Base-by-base conservation (phyloP, 2,329 filamentous ascomycete species). In the Annulohypoxylon truncatum region DNA sequence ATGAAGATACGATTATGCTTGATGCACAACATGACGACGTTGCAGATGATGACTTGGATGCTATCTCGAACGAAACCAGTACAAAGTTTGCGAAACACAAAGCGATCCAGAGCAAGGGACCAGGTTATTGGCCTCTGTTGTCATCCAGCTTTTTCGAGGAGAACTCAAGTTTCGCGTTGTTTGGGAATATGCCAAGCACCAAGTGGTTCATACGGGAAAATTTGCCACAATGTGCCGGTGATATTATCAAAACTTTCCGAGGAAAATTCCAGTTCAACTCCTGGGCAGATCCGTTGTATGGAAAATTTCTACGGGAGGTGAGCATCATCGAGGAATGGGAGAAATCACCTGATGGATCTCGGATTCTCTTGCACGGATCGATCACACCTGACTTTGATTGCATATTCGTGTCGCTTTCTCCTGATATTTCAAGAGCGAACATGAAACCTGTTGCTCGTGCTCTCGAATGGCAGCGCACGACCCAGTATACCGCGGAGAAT, bases 241-340 rank as follows among this genome's bases (percentile, higher is more conserved):
- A 77, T 15, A 74, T 75, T 29, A 29, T 71, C 2, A 72, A 64
- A 5, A 61, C 51, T 33, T 44, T 56, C 29, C 59, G 55, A 31
- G 70, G 63, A 26, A 66, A 51, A 33, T 53, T 66, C 4, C 58
- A 64, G 12, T 69, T 64, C 31, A 68, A 52, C n/a, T 48, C 35
- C 22, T 74, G 69, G 66, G 47, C 65, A 9, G 72, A 73, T 24
- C 68, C 70, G 1, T 35, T 28, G 7, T 76, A 75, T 48, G 72
- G 72, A 22, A 67, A 71, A 20, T 76, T 77, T 24, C 24, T 74
- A 26, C 69, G 69, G 38, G 60, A 74, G 22, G 63, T 76, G 15
- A 77, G 80, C 28, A 78, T 78, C 7, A 84, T 82, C 52, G 75
- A 79, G 29, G 76, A 77, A 15, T 83, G 85, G 79, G 86, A 88